Percentiles rank a stretch among this genome's conserved stretches.
phyloP scores from a whole-genome alignment of 352 stramenopile species.

The Phytophthora pini region DNA sequence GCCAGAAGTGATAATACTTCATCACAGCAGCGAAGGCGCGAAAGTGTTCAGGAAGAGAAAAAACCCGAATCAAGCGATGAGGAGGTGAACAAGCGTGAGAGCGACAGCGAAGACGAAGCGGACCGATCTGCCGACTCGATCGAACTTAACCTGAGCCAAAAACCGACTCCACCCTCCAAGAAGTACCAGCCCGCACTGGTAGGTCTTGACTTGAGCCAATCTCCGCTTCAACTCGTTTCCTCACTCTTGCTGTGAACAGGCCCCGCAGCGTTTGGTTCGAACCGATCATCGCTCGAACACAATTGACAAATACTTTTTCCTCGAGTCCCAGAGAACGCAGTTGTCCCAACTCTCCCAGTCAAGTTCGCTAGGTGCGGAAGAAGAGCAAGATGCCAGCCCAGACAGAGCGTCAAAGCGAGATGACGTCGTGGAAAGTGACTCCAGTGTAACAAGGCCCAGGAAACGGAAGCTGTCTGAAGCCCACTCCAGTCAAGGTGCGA shows the following conservation, averaged over 20 bases:
- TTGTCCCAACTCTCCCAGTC: slow-evolving; percentile 43
- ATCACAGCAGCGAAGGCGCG: slow-evolving; percentile 29
- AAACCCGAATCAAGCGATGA: slow-evolving; percentile 29
- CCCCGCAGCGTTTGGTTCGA: slow-evolving; percentile 80
- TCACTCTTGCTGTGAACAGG: slow-evolving; percentile 37
- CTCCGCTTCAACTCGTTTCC: background rate
- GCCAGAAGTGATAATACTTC: slow-evolving; percentile 19
- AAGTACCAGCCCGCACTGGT: slow-evolving; percentile 78
- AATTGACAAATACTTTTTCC: slow-evolving; percentile 89
- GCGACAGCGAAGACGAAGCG: slow-evolving; percentile 46
- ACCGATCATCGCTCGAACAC: slow-evolving; percentile 86
- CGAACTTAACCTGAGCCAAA: slow-evolving; percentile 70
- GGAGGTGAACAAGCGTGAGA: slow-evolving; percentile 38
- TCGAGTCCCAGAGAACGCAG: slow-evolving; percentile 74
- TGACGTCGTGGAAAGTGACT: slow-evolving; percentile 5
- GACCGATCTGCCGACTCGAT: slow-evolving; percentile 42
- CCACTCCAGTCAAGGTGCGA: slow-evolving; percentile 32
- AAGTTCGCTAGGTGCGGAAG: slow-evolving; percentile 22
- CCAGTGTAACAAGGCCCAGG: slow-evolving; percentile 14
- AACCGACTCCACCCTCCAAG: slow-evolving; percentile 56
- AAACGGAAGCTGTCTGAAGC: slow-evolving; percentile 42
- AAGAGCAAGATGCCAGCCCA: slow-evolving; percentile 18
- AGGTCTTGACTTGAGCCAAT: slow-evolving; percentile 2
- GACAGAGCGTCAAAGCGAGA: slow-evolving; percentile 13
- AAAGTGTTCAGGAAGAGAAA: slow-evolving; percentile 46